Conservation (phyloP, 2,329 filamentous ascomycete species). For the Penicillium paneum region DNA sequence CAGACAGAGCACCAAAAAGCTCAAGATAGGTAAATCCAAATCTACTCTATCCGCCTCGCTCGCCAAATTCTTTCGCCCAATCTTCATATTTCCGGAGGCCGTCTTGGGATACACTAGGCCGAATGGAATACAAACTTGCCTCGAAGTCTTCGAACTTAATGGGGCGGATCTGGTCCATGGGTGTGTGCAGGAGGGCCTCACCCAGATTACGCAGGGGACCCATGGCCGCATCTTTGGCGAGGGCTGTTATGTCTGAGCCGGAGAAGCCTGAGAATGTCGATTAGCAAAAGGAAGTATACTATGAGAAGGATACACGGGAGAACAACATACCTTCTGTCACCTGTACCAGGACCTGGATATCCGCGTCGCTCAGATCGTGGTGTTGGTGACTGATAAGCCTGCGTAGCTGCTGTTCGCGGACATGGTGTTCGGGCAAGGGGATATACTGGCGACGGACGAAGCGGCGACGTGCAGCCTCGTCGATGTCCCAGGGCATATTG, state of each 20-base stretch:
- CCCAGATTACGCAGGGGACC: conserved; percentile 86
- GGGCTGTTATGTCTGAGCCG: conserved; percentile 90
- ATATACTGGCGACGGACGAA: conserved; percentile 97
- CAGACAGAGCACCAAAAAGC: neutral
- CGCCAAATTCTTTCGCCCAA: conserved; percentile 91
- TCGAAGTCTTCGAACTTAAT: conserved; percentile 82
- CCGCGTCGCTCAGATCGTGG: conserved; percentile 67
- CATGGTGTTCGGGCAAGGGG: conserved; percentile 80
- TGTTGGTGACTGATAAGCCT: conserved; percentile 84
- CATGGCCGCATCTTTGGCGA: conserved; percentile 98
- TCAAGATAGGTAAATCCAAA: neutral
- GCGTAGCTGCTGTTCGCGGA: conserved; percentile 72
- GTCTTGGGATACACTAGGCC: conserved; percentile 82
- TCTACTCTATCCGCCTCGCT: conserved; percentile 67
- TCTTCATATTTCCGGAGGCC: conserved; percentile 88
- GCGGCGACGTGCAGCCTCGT: conserved; percentile 84
- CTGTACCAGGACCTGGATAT: conserved; percentile 70
- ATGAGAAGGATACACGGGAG: neutral
- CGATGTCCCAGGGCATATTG: conserved; percentile 95
- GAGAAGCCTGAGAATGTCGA: conserved; percentile 71
- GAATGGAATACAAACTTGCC: conserved; percentile 76
- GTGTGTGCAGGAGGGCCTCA: conserved; percentile 83
- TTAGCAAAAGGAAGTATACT: conserved; percentile 4
- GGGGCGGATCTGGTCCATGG: conserved; percentile 88
- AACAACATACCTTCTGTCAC: conserved; percentile 70